A percentile compares a stretch with the other conserved stretches of the same genome.
Evolutionary conservation across 352 stramenopile genomes (phyloP).

Genomic region (Phytophthora pseudosyringae): DNA sequence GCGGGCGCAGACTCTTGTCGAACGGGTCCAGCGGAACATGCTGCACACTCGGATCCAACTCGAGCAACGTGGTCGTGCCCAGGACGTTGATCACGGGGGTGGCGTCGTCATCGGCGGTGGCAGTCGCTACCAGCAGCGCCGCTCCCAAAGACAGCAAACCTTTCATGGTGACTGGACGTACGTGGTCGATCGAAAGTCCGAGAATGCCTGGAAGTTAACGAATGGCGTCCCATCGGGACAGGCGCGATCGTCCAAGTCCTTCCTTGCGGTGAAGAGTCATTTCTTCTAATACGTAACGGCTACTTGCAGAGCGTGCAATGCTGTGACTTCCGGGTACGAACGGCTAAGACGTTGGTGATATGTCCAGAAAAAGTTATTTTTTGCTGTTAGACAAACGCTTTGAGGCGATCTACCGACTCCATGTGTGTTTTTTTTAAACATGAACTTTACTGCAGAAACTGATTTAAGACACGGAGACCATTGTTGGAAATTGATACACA

Average conservation of each 20-base stretch:
- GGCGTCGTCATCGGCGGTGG: neutral
- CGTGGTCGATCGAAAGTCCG: neutral
- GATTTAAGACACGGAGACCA: too few relatives aligned
- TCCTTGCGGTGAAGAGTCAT: neutral
- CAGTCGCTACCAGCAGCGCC: slow-evolving; percentile 7
- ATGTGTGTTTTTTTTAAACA: too few relatives aligned
- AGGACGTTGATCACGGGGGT: slow-evolving; percentile 48
- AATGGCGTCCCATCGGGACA: neutral
- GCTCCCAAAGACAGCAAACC: slow-evolving; percentile 1
- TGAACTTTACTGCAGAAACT: too few relatives aligned
- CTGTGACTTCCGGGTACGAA: too few relatives aligned
- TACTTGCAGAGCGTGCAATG: too few relatives aligned
- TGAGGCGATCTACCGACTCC: too few relatives aligned
- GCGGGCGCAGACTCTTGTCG: slow-evolving; percentile 50
- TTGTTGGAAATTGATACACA: too few relatives aligned
- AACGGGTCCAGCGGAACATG: slow-evolving; percentile 54
- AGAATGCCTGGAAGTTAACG: slow-evolving; percentile 21
- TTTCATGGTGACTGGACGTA: slow-evolving; percentile 20
- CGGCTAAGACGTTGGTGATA: too few relatives aligned
- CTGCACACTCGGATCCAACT: slow-evolving; percentile 68
- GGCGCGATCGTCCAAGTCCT: neutral
- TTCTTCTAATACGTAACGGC: neutral
- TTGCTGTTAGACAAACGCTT: too few relatives aligned
- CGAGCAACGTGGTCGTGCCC: slow-evolving; percentile 44
- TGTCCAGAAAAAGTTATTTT: too few relatives aligned